Evolutionary conservation across 2,329 filamentous ascomycete genomes (phyloP).

Genomic region (Colletotrichum godetiae): DNA sequence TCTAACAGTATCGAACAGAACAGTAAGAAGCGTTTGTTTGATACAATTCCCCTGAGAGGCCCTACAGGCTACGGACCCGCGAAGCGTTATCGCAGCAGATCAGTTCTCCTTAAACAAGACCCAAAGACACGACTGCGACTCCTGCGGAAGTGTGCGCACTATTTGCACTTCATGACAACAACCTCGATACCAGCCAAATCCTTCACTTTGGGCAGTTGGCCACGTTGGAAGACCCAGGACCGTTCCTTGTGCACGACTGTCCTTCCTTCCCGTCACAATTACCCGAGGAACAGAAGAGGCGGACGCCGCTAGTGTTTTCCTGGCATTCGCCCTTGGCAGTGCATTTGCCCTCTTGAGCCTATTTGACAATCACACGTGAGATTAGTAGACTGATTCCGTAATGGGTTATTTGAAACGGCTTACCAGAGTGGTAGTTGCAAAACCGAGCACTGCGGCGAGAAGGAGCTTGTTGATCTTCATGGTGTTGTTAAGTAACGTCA

Average conservation of each 20-base stretch:
- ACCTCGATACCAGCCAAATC: background rate
- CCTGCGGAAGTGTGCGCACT: background rate
- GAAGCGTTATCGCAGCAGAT: background rate
- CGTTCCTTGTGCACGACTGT: constrained; percentile 6
- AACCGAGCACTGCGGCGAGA: background rate
- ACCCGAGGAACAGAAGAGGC: constrained; percentile 4
- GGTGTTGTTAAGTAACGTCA: background rate
- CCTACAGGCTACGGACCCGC: too few species aligned
- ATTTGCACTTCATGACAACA: fast-evolving
- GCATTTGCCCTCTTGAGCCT: constrained; percentile 25
- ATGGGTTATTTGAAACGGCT: background rate
- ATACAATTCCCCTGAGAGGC: too few species aligned
- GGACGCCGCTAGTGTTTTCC: constrained; percentile 6
- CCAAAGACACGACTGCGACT: background rate
- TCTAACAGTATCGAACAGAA: too few species aligned
- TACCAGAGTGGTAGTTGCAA: constrained; percentile 14
- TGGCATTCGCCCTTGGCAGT: constrained; percentile 13
- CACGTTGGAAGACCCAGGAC: constrained; percentile 9
- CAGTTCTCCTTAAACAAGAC: background rate
- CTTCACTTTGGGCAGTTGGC: background rate
- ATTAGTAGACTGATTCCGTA: background rate
- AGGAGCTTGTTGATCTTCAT: constrained; percentile 5
- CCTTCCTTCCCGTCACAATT: constrained; percentile 11
- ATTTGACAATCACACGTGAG: background rate
- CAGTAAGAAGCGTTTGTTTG: too few species aligned